A percentile compares a stretch with the other conserved stretches of the same genome.
Evolutionary conservation across 345 rosid species (phyloP).

Genomic region (Isatis tinctoria): DNA sequence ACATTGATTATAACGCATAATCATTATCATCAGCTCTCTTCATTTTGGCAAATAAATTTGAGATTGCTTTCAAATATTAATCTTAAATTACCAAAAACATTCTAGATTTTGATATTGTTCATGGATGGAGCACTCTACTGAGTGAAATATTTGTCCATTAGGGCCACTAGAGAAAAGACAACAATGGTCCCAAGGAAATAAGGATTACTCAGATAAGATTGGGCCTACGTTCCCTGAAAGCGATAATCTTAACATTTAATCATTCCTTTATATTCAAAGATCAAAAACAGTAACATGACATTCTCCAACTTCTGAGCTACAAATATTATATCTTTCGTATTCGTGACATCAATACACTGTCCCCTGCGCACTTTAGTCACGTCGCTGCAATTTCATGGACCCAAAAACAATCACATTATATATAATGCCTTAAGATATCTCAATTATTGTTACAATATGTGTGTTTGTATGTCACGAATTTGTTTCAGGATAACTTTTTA

Average conservation of each 20-base stretch:
- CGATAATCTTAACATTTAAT: conserved; percentile 18
- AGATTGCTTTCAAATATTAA: not conserved
- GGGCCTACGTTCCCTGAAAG: conserved; percentile 23
- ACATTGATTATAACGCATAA: not conserved
- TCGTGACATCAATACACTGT: conserved; percentile 28
- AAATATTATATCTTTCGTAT: conserved; percentile 22
- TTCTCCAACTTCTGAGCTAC: conserved; percentile 22
- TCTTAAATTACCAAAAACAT: conserved; percentile 4
- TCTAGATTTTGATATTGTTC: not conserved
- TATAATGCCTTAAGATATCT: not conserved
- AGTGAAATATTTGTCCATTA: conserved; percentile 14
- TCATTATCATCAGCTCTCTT: not conserved
- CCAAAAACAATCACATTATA: conserved; percentile 6
- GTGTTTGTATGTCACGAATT: conserved; percentile 6
- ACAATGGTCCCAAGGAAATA: conserved; percentile 26
- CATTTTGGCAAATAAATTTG: not conserved
- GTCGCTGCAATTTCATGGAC: conserved; percentile 28
- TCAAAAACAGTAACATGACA: conserved; percentile 17
- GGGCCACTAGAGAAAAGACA: conserved; percentile 6
- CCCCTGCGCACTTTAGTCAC: conserved; percentile 28
- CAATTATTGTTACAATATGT: conserved; percentile 22
- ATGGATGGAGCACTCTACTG: not conserved
- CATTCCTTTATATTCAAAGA: not conserved
- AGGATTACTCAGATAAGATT: conserved; percentile 29
- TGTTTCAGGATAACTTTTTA: conserved; percentile 5